phyloP scores from a whole-genome alignment of 1,284 basidiomycete species.

The Cutaneotrichosporon spelunceum region DNA sequence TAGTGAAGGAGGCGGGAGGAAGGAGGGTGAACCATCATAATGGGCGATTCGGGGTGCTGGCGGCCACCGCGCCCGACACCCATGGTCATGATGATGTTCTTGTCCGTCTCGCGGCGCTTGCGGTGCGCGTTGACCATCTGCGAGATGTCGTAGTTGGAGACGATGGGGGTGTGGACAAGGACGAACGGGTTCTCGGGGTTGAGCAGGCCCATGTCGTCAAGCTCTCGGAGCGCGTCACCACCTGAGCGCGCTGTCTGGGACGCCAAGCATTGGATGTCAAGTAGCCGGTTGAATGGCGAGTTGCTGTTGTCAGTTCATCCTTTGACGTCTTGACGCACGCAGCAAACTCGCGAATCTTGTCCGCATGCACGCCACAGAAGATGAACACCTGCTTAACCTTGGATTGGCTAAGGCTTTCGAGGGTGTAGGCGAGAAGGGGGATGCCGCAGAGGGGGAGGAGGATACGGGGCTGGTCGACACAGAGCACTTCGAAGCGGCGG shows the following conservation, averaged over 20 bases:
- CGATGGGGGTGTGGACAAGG: slow-evolving; percentile 87
- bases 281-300: slow-evolving; percentile 52
- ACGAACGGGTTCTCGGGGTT: slow-evolving; percentile 70
- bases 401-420: slow-evolving; percentile 85
- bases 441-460: slow-evolving; percentile 91
- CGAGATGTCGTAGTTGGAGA: slow-evolving; percentile 88
- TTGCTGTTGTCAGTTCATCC: slow-evolving; percentile 13
- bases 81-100: slow-evolving; percentile 95
- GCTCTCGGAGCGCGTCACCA: slow-evolving; percentile 93
- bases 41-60: slow-evolving; percentile 49
- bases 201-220: slow-evolving; percentile 69
- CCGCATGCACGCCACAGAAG: slow-evolving; percentile 80
- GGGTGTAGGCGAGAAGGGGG: slow-evolving; percentile 90
- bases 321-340: slow-evolving; percentile 9
- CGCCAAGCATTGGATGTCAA: slow-evolving; percentile 82
- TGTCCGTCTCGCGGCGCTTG: slow-evolving; percentile 78
- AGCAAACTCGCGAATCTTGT: slow-evolving; percentile 71
- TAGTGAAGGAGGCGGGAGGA: slow-evolving; percentile 47
- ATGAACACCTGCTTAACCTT: slow-evolving; percentile 96
- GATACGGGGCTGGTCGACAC: slow-evolving; percentile 74
- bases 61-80: slow-evolving; percentile 60
- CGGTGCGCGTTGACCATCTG: slow-evolving; percentile 85
- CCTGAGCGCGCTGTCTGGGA: slow-evolving; percentile 85
- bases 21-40: slow-evolving; percentile 51
- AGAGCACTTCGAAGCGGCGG: slow-evolving; percentile 84